Conservation (phyloP, 495 filamentous ascomycete species). For the Achaetomiella virescens region DNA sequence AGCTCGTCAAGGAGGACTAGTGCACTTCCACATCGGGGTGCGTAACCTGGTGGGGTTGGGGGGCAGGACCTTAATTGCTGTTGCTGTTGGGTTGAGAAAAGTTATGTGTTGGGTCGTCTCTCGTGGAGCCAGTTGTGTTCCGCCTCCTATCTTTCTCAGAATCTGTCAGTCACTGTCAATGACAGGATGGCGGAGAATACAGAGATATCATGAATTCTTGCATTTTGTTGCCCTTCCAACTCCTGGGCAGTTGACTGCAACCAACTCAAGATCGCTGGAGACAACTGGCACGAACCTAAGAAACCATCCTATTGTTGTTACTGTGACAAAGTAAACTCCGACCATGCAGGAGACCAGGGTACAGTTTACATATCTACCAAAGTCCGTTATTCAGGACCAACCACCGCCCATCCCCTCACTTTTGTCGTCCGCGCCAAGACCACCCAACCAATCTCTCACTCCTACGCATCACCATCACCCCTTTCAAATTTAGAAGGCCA, state of each 20-base stretch:
- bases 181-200: no score
- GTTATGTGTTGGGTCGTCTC: background rate
- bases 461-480: background rate
- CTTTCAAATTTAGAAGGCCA: slow-evolving; percentile 57
- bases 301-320: slow-evolving; percentile 23
- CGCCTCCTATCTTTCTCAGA: background rate
- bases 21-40: background rate
- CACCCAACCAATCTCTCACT: background rate
- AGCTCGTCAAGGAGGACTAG: slow-evolving; percentile 9
- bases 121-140: background rate
- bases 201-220: background rate
- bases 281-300: slow-evolving; percentile 1
- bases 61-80: background rate
- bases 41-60: background rate
- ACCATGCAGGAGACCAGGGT: slow-evolving; percentile 29
- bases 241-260: background rate
- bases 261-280: slow-evolving; percentile 4
- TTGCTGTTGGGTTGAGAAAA: background rate
- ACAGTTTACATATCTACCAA: slow-evolving; percentile 30
- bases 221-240: background rate
- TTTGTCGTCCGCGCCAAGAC: background rate
- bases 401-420: background rate
- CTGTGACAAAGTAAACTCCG: slow-evolving; percentile 33
- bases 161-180: background rate
- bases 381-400: slow-evolving; percentile 8